Evolutionary conservation across 306 rosid genomes (phyloP).

Genomic region (Cicer cuneatum): DNA sequence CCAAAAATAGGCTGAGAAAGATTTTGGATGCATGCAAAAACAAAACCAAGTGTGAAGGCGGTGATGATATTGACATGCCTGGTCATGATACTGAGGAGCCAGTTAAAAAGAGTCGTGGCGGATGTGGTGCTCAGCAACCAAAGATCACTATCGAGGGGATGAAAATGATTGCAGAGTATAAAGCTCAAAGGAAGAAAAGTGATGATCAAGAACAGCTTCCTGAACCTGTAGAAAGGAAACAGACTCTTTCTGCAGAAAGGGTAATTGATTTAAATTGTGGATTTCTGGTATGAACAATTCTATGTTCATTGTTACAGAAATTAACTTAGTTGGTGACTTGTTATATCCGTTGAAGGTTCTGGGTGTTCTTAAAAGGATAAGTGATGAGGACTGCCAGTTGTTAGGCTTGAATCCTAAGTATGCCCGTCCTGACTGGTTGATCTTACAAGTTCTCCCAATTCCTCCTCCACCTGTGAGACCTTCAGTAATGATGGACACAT

Average conservation of each 20-base stretch:
- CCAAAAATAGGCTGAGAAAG: conserved; percentile 77
- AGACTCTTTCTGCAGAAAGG: conserved; percentile 92
- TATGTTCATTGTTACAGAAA: conserved; percentile 11
- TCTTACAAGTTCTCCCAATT: conserved; percentile 96
- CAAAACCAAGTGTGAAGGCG: conserved; percentile 94
- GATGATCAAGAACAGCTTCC: conserved; percentile 98
- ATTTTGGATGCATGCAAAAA: conserved; percentile 94
- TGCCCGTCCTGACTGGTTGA: conserved; percentile 99
- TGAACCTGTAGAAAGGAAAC: conserved; percentile 97
- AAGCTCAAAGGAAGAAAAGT: conserved; percentile 87
- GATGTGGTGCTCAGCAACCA: conserved; percentile 99
- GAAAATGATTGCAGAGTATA: conserved; percentile 91
- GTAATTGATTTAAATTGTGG: conserved; percentile 51
- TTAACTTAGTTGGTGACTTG: conserved; percentile 36
- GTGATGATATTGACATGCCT: conserved; percentile 85
- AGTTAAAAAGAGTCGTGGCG: conserved; percentile 87
- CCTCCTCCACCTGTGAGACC: conserved; percentile 99
- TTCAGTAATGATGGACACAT: conserved; percentile 99
- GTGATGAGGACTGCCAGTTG: conserved; percentile 89
- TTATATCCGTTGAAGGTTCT: conserved; percentile 71
- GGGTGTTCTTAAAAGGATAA: conserved; percentile 84
- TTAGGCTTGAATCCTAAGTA: conserved; percentile 89
- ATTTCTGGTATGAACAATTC: conserved; percentile 30
- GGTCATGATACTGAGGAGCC: conserved; percentile 76
- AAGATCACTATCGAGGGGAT: conserved; percentile 90